Conservation (phyloP, 495 filamentous ascomycete species). For the Platismatia glauca region DNA sequence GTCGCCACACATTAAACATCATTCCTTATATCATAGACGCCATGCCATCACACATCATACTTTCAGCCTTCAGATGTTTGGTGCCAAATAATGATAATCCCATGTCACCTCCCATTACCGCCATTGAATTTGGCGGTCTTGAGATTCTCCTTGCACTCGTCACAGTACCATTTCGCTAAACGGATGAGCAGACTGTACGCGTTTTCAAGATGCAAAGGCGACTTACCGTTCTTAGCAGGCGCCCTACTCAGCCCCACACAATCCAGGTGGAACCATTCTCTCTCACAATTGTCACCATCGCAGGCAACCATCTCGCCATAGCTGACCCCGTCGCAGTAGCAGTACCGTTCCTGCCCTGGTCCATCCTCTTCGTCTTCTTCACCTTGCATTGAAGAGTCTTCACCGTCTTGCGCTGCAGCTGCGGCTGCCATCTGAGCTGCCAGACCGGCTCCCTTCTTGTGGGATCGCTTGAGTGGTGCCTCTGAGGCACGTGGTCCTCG, state of each 20-base stretch:
- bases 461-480: constrained; percentile 50
- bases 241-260: constrained; percentile 85
- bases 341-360: constrained; percentile 55
- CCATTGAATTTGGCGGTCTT: constrained; percentile 26
- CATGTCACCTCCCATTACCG: constrained; percentile 9
- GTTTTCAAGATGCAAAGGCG: constrained; percentile 5
- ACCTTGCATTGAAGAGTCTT: constrained; percentile 15
- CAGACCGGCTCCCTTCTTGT: constrained; percentile 54
- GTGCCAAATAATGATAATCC: background rate
- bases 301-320: constrained; percentile 99
- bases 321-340: constrained; percentile 84
- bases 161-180: constrained; percentile 84
- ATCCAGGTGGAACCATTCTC: constrained; percentile 93
- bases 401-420: constrained; percentile 34
- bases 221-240: constrained; percentile 74
- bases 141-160: constrained; percentile 72
- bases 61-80: background rate
- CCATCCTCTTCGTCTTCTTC: constrained; percentile 46
- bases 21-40: background rate
- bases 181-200: constrained; percentile 22
- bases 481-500: constrained; percentile 33
- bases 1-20: background rate
- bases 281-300: constrained; percentile 74
- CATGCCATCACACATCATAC: background rate
- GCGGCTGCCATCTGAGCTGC: constrained; percentile 33